These are phyloP conservation scores for Trichoderma pleuroti DNA, from an alignment of 2,329 filamentous ascomycete genomes.

Conservation along the genomic window DNA sequence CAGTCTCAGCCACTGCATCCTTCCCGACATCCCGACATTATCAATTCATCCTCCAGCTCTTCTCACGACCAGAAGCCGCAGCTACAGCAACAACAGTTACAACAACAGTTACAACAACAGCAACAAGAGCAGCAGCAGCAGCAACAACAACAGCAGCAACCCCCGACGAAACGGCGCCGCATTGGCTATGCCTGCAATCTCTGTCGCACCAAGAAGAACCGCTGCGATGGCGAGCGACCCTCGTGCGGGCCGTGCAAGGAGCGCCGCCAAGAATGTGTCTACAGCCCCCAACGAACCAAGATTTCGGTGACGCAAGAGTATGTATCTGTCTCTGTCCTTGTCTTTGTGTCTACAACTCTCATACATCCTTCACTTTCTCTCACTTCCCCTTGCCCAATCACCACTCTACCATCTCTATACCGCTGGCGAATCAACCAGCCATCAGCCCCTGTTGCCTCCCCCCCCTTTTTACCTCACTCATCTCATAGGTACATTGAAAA, in stretches of 20 bases:
- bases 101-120: not conserved
- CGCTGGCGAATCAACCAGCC: not conserved
- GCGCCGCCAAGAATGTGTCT: conserved; percentile 13
- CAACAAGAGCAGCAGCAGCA: not conserved
- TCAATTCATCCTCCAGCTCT: not conserved
- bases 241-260: conserved; percentile 15
- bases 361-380: not conserved
- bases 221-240: conserved; percentile 11
- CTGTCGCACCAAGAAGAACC: conserved; percentile 9
- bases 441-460: not conserved
- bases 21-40: not conserved
- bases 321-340: not conserved
- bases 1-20: not conserved
- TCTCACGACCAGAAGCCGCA: not conserved
- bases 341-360: not conserved
- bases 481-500: conserved; percentile 10
- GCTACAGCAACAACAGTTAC: not conserved
- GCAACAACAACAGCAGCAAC: not conserved
- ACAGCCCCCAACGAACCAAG: conserved; percentile 14
- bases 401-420: not conserved
- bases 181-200: conserved; percentile 14
- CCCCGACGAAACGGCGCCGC: not conserved
- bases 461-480: not conserved
- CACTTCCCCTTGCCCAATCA: not conserved
- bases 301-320: conserved; percentile 14